Evolutionary conservation across 495 filamentous ascomycete genomes (phyloP).

Genomic region (Xylaria nigripes): DNA sequence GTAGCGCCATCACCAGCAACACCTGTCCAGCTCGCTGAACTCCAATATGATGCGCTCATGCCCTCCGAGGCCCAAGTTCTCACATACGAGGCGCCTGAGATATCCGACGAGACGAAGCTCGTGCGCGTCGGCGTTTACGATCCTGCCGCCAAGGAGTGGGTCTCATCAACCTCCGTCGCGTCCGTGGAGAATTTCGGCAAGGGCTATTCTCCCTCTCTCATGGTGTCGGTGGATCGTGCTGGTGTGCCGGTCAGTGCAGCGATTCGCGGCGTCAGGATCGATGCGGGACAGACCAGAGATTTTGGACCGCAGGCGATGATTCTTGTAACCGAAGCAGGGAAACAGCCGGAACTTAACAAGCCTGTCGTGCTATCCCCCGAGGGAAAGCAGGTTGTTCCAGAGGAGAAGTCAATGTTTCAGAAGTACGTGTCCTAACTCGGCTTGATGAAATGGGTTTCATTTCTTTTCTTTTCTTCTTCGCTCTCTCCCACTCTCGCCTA

Average conservation of each 20-base stretch:
- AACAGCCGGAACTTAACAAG: slow-evolving; percentile 53
- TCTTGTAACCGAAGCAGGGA: slow-evolving; percentile 36
- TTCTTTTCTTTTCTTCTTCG: not conserved
- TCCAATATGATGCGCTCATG: slow-evolving; percentile 34
- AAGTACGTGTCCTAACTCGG: slow-evolving; percentile 45
- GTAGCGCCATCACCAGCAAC: slow-evolving; percentile 20
- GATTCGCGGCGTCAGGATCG: slow-evolving; percentile 36
- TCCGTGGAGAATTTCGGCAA: slow-evolving; percentile 44
- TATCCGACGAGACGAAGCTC: slow-evolving; percentile 30
- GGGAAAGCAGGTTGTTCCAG: slow-evolving; percentile 47
- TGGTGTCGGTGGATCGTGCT: slow-evolving; percentile 34
- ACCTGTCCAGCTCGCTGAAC: slow-evolving; percentile 38
- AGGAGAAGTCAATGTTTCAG: slow-evolving; percentile 63
- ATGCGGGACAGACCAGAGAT: slow-evolving; percentile 48
- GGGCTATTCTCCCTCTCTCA: slow-evolving; percentile 43
- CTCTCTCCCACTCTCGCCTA: not conserved
- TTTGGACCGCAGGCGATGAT: slow-evolving; percentile 50
- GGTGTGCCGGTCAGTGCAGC: slow-evolving; percentile 28
- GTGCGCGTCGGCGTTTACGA: slow-evolving; percentile 45
- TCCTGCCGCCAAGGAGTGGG: slow-evolving; percentile 30
- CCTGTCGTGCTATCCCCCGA: slow-evolving; percentile 55
- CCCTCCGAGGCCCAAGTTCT: slow-evolving; percentile 27
- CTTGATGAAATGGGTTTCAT: not conserved
- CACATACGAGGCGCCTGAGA: slow-evolving; percentile 41
- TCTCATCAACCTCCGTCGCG: slow-evolving; percentile 40